phyloP scores from a whole-genome alignment of 176 grass and related monocot species.

The Aechmea fasciata region DNA sequence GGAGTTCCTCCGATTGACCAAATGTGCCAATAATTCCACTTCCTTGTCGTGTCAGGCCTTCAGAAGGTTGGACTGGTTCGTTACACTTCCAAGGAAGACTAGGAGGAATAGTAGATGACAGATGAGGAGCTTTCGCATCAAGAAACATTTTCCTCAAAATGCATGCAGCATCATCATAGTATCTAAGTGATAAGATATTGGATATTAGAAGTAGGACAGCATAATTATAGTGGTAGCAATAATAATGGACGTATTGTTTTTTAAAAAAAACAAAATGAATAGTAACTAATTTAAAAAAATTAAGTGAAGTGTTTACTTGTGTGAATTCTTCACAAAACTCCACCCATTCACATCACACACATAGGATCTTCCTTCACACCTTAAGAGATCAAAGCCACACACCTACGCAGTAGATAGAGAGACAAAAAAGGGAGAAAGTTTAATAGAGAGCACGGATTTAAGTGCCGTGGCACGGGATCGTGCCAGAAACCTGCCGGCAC shows the following conservation, averaged over 20 bases:
- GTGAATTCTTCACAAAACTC: slow-evolving; percentile 95
- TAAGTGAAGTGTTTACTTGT: slow-evolving; percentile 53
- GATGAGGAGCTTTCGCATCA: slow-evolving; percentile 89
- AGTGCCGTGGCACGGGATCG: too few relatives aligned
- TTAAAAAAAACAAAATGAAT: slow-evolving; percentile 9
- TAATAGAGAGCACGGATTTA: neutral
- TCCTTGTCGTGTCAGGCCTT: slow-evolving; percentile 39
- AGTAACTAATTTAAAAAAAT: slow-evolving; percentile 11
- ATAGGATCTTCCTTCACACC: slow-evolving; percentile 76
- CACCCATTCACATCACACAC: slow-evolving; percentile 98
- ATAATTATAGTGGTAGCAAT: neutral
- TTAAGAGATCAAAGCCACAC: slow-evolving; percentile 91
- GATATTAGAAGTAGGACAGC: neutral
- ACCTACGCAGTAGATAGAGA: slow-evolving; percentile 45
- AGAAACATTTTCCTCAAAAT: slow-evolving; percentile 95
- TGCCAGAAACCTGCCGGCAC: too few relatives aligned
- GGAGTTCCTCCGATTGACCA: slow-evolving; percentile 80
- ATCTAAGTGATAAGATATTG: slow-evolving; percentile 34
- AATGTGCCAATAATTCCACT: slow-evolving; percentile 58
- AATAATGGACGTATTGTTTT: neutral
- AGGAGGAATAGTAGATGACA: slow-evolving; percentile 75
- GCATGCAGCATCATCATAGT: slow-evolving; percentile 89
- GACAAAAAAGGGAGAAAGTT: slow-evolving; percentile 1
- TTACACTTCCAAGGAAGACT: slow-evolving; percentile 79
- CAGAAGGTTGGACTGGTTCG: slow-evolving; percentile 43